These are phyloP conservation scores for Scleromitrula shiraiana DNA, from an alignment of 2,329 filamentous ascomycete species.

Conservation along the genomic window DNA sequence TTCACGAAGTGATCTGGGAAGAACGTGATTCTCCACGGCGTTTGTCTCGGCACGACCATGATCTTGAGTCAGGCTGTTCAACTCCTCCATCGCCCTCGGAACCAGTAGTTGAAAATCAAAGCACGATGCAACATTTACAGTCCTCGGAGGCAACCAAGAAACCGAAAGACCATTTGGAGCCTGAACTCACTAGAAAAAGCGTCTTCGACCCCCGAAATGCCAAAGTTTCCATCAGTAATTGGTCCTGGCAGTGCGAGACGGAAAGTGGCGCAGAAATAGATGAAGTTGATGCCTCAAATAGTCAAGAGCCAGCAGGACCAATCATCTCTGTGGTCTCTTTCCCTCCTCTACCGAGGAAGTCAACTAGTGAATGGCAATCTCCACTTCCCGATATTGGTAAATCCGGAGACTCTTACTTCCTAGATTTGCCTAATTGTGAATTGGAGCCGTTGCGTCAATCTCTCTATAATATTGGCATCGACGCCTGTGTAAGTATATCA, in stretches of 20 bases:
- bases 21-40: constrained; percentile 6
- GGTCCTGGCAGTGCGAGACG: constrained; percentile 14
- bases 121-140: too few relatives aligned
- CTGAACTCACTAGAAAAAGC: constrained; percentile 11
- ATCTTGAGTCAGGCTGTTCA: not conserved
- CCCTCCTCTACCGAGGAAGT: constrained; percentile 21
- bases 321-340: constrained; percentile 21
- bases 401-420: not conserved
- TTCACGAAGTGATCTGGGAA: constrained; percentile 25
- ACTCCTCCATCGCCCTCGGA: not conserved
- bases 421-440: not conserved
- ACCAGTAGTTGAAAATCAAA: not conserved
- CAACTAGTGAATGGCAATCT: constrained; percentile 22
- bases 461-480: constrained; percentile 20
- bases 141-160: too few relatives aligned
- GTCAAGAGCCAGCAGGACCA: constrained; percentile 10
- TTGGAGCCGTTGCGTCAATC: not conserved
- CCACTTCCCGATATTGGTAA: constrained; percentile 21
- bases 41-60: constrained; percentile 7
- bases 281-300: not conserved
- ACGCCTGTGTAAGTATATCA: too few relatives aligned
- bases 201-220: constrained; percentile 20
- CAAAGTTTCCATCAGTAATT: constrained; percentile 18
- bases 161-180: too few relatives aligned
- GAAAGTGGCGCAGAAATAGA: constrained; percentile 1